phyloP scores from a whole-genome alignment of 345 rosid genomes.

The Gossypium mustelinum region DNA sequence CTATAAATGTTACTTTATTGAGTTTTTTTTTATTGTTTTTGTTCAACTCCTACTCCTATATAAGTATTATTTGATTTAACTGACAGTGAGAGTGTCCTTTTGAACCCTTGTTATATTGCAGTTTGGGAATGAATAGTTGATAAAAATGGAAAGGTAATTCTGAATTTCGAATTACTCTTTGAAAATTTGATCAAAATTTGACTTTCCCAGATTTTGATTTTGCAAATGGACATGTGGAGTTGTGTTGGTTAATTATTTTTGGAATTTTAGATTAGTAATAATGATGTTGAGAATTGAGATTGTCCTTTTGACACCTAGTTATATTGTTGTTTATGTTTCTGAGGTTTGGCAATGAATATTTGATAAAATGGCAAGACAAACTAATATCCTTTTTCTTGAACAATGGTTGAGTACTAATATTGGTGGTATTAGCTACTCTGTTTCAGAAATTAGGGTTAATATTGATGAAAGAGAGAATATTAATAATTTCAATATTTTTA shows the following conservation, averaged over 20 bases:
- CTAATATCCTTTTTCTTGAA: slow-evolving; percentile 55
- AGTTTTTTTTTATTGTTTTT: no score
- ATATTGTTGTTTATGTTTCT: not conserved
- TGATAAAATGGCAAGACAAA: slow-evolving; percentile 56
- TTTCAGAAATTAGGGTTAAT: no score
- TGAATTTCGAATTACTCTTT: not conserved
- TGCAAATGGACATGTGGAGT: not conserved
- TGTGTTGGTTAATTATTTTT: not conserved
- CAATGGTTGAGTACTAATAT: no score
- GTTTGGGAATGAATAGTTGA: not conserved
- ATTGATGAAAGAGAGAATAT: no score
- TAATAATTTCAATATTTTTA: no score
- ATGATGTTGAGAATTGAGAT: not conserved
- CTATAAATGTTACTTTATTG: no score
- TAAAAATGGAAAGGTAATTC: no score
- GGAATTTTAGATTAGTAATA: not conserved
- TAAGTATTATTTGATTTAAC: no score
- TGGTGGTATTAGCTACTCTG: no score
- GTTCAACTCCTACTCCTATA: no score
- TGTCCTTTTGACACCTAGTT: not conserved
- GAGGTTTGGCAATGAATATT: not conserved
- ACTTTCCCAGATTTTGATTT: not conserved
- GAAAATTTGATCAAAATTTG: not conserved
- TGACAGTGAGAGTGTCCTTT: not conserved
- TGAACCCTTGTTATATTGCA: slow-evolving; percentile 9